Evolutionary conservation across 1,284 basidiomycete genomes (phyloP).

Genomic region (Rhodotorula sp.): DNA sequence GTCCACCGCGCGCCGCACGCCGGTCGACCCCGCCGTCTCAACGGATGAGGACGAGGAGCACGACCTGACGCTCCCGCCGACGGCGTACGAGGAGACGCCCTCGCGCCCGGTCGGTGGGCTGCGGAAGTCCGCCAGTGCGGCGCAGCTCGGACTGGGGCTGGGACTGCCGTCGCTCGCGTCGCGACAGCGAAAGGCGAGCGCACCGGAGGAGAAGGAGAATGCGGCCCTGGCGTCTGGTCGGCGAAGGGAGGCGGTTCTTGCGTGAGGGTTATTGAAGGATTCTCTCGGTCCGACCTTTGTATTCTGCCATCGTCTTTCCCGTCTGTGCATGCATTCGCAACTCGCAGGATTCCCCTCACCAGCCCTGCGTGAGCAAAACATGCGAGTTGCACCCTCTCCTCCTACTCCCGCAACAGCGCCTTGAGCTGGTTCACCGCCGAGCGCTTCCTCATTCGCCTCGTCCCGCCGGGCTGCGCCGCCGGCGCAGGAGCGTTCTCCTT

Average conservation of each 20-base stretch:
- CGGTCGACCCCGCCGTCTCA: background rate
- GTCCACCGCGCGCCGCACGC: background rate
- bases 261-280: background rate
- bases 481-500: background rate
- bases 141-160: background rate
- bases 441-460: background rate
- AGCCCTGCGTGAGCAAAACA: background rate
- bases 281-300: too few species aligned
- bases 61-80: constrained; percentile 19
- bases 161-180: background rate
- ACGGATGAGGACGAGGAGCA: constrained; percentile 13
- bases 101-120: background rate
- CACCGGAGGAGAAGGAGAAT: constrained; percentile 16
- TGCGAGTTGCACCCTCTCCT: background rate
- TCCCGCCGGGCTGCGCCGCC: too few species aligned
- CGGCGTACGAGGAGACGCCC: constrained; percentile 14
- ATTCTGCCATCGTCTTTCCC: background rate
- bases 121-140: constrained; percentile 1
- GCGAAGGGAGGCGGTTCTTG: constrained; percentile 8
- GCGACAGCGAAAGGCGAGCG: background rate
- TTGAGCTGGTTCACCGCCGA: constrained; percentile 1
- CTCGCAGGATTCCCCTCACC: background rate
- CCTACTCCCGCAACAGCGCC: background rate
- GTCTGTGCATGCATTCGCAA: background rate
- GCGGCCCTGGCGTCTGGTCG: background rate